Conservation (phyloP, 83 land plant species). For the Thuja plicata region DNA sequence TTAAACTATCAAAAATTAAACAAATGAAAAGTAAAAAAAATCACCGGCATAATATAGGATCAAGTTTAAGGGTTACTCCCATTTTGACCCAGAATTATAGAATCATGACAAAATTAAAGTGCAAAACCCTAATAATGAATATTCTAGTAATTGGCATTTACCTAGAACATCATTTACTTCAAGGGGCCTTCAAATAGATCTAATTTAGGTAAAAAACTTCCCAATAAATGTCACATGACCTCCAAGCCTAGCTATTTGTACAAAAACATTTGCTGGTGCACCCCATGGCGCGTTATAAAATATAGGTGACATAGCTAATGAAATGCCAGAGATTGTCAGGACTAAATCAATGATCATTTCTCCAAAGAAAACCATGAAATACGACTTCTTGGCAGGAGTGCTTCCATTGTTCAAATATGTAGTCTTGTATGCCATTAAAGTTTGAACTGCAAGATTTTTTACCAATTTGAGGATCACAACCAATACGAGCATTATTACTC, state of each 20-base stretch:
- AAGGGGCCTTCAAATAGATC: background rate
- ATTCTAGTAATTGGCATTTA: background rate
- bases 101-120: background rate
- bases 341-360: conserved; percentile 90
- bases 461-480: too few species aligned
- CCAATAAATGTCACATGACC: conserved; percentile 82
- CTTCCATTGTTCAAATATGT: background rate
- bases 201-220: conserved; percentile 30
- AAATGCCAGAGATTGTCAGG: conserved; percentile 71
- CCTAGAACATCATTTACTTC: background rate
- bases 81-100: background rate
- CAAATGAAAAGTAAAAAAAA: background rate
- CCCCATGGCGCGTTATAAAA: conserved; percentile 85
- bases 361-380: conserved; percentile 67
- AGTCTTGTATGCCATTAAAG: background rate
- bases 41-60: background rate
- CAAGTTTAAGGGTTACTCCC: background rate
- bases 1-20: background rate
- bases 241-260: conserved; percentile 77
- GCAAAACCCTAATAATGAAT: background rate
- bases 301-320: conserved; percentile 69
- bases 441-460: too few species aligned
- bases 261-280: conserved; percentile 94
- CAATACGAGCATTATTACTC: too few species aligned
- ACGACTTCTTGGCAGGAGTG: background rate